Conservation (phyloP, 2,329 filamentous ascomycete species). For the Thielaviopsis punctulata region DNA sequence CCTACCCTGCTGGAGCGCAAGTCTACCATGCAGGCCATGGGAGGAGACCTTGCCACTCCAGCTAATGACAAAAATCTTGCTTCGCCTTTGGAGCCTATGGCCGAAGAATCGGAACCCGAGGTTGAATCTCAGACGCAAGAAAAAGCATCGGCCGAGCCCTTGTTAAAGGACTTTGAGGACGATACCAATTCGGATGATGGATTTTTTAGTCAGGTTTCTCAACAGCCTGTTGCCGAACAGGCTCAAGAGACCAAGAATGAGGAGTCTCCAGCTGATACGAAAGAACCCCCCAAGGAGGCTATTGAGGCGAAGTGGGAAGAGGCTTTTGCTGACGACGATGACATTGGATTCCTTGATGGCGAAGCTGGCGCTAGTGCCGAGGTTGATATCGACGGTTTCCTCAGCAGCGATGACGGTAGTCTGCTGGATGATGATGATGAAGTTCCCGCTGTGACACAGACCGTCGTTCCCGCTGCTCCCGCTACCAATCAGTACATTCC, state of each 20-base stretch:
- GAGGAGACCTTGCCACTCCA: constrained; percentile 23
- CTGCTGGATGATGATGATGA: constrained; percentile 56
- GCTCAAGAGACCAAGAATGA: background rate
- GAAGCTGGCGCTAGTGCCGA: constrained; percentile 28
- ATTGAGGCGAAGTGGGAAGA: constrained; percentile 70
- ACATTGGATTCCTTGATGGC: constrained; percentile 45
- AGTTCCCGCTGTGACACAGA: constrained; percentile 13
- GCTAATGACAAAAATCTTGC: background rate
- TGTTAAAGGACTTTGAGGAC: constrained; percentile 5
- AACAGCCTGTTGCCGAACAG: constrained; percentile 10
- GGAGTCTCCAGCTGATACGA: constrained; percentile 13
- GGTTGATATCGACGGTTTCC: constrained; percentile 47
- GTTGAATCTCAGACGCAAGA: background rate
- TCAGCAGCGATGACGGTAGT: constrained; percentile 72
- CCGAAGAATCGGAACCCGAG: constrained; percentile 14
- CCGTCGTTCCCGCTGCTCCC: constrained; percentile 2
- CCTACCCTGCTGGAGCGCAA: constrained; percentile 40
- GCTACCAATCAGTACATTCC: background rate
- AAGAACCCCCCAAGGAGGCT: constrained; percentile 33
- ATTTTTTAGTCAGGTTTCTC: constrained; percentile 9
- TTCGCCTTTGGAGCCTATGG: constrained; percentile 1
- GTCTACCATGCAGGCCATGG: constrained; percentile 50
- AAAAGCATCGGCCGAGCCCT: background rate
- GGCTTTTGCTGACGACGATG: constrained; percentile 61
- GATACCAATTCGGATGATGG: constrained; percentile 14